Evolutionary conservation across 139 green algal genomes (phyloP), one percentile per base, ranked within the genome.

Genomic region (Gonium pectorale): DNA sequence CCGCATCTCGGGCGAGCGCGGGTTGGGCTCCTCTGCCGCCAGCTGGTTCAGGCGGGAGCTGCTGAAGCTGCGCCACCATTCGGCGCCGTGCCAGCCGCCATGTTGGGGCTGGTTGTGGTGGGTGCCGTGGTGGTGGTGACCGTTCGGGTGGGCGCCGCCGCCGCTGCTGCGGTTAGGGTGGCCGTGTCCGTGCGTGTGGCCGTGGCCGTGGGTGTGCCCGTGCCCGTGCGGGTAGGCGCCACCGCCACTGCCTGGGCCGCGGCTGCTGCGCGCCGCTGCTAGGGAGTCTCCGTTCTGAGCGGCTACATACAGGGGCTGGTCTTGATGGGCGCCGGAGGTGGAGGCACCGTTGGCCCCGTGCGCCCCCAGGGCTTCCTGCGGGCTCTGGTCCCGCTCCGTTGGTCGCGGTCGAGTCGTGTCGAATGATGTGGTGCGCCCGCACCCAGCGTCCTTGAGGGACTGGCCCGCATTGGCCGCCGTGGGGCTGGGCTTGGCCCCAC

Each of bases 1-100:
- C 6, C 59, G 77, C 77, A 83, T 83, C n/a, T 73, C 77, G 1
- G 62, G n/a, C 22, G 77, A 83, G n/a, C 62, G 77, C 43, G 15
- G n/a, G 62, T 83, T 62, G 13, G 74, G 56, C 31, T 83, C 77
- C 77, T 73, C 77, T 2, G 33, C 26, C 44, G 43, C 63, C 62
- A 83, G 35, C 77, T 83, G 62, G 77, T 83, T 83, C 31, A 83
- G 62, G 4, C 62, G n/a, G 8, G n/a, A 52, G 62, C 62, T 74
- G 62, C 59, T 72, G 41, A 82, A 72, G 17, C 60, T 71, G 40
- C 75, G 59, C 75, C 75, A 82, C 75, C 75, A 82, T n/a, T 82
- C 75, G 22, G 59, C 62, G 41, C 41, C 46, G 40, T 70, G 56
- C 74, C 56, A 81, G 46, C 29, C 31, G 1, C 22, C 35, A 1